These are phyloP conservation scores for Psilocybe tampanensis DNA, from an alignment of 768 basidiomycete species.

Conservation along the genomic window DNA sequence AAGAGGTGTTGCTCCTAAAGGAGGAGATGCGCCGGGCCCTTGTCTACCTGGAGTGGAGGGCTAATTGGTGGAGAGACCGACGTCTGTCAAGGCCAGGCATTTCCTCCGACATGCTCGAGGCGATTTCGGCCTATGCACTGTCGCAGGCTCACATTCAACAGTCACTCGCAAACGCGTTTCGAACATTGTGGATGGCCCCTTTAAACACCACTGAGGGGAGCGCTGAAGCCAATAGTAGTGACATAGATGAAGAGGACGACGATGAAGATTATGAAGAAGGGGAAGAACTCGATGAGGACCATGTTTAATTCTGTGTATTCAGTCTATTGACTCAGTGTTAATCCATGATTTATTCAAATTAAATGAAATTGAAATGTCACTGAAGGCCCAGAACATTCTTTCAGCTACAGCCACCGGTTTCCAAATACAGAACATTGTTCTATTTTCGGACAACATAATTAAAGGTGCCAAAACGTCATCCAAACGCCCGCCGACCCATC, in stretches of 20 bases:
- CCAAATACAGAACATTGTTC: too few relatives aligned
- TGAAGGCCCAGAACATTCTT: too few relatives aligned
- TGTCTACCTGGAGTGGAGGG: constrained; percentile 12
- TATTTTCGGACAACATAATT: too few relatives aligned
- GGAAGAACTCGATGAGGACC: background rate
- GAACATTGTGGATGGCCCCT: constrained; percentile 3
- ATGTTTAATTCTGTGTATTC: too few relatives aligned
- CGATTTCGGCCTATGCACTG: constrained; percentile 7
- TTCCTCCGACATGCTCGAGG: constrained; percentile 3
- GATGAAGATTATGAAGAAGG: background rate
- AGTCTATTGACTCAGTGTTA: too few relatives aligned
- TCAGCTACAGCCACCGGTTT: too few relatives aligned
- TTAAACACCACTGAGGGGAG: background rate
- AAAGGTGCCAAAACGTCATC: too few relatives aligned
- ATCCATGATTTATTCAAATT: too few relatives aligned
- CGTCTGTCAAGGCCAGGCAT: background rate
- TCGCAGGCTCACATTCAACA: constrained; percentile 10
- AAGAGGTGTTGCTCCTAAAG: constrained; percentile 15
- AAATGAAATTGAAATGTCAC: too few relatives aligned
- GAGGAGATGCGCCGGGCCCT: constrained; percentile 18
- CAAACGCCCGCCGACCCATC: too few relatives aligned
- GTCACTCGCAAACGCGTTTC: constrained; percentile 17
- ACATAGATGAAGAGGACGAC: background rate
- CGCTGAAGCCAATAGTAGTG: background rate
- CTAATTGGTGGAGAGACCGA: constrained; percentile 3